Base-by-base conservation (phyloP, 345 rosid species). In the Zanthoxylum bungeanum region DNA sequence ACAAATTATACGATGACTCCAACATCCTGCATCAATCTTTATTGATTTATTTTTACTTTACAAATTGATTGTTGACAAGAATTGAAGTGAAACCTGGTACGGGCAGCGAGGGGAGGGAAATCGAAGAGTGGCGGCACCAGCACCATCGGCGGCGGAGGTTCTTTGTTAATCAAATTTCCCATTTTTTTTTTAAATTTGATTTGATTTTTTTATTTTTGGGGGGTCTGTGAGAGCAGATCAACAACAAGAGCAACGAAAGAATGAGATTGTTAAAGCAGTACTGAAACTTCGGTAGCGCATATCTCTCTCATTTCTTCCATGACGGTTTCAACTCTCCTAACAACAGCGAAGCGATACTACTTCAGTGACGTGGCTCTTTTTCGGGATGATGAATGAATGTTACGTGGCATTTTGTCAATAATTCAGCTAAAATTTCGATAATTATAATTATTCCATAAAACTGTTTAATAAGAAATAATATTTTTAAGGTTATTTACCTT, bases 51-150 rank as follows among this genome's bases (percentile, higher is more conserved):
- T 12, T 44, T 30, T 57, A 10, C 28, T 37, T 8, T 6, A 30
- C n/a, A 30, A 57, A 14, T 30, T 57, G 30, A 6, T 2, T 2
- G 39, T 10, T 17, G 16, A 7, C 7, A 17, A 30, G 39, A 22
- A 22, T 57, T 44, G 72, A 59, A 53, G 77, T 24, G 30, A 72
- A 74, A 89, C 97, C 98, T 88, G 81, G 77, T 85, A 52, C 98
- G 97, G 64, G 93, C 93, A 19, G 93, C 91, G 40, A 93, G 87
- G 16, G 98, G 98, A 33, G 97, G 98, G 79, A 84, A 93, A 67
- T 91, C 98, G 75, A 91, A 91, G 70, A 91, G 93, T 19, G 97
- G 96, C 36, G 98, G 98, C 16, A 93, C 96, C 21, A 93, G 85
- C 17, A 93, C 96, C 84, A 91, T 76, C 55, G 93, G 93, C 52